Percentiles rank a stretch among this genome's conserved stretches.
Conservation (phyloP, 2,329 filamentous ascomycete genomes). For the Monosporascus sp. region DNA sequence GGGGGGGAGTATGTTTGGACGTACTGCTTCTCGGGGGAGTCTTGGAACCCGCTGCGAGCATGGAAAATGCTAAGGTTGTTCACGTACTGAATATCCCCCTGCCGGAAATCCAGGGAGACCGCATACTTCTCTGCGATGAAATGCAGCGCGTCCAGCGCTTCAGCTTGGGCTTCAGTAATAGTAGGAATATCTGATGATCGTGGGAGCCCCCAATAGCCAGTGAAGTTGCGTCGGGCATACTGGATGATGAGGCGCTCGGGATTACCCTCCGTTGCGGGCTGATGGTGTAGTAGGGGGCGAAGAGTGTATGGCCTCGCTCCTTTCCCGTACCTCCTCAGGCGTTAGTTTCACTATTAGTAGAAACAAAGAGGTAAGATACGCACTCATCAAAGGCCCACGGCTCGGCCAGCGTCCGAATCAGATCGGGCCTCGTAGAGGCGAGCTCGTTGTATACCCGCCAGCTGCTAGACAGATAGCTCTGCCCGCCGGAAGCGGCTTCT, state of each 20-base stretch:
- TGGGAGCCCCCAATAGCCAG: slow-evolving; percentile 51
- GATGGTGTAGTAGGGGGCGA: slow-evolving; percentile 52
- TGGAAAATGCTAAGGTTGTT: slow-evolving; percentile 54
- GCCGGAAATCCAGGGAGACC: slow-evolving; percentile 40
- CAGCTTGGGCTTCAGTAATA: slow-evolving; percentile 48
- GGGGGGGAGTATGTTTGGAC: too few species aligned
- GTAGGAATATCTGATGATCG: slow-evolving; percentile 51
- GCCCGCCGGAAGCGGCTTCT: slow-evolving; percentile 49
- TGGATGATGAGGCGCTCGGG: slow-evolving; percentile 55
- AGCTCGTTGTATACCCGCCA: slow-evolving; percentile 61
- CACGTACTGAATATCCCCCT: slow-evolving; percentile 49
- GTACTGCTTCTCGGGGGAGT: too few species aligned
- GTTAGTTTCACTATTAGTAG: too few species aligned
- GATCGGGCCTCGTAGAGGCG: slow-evolving; percentile 51
- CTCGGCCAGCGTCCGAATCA: slow-evolving; percentile 51
- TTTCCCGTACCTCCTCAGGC: slow-evolving; percentile 15
- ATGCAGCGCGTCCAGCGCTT: slow-evolving; percentile 48
- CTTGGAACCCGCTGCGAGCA: slow-evolving; percentile 46
- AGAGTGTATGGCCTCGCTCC: slow-evolving; percentile 37
- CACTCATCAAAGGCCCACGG: slow-evolving; percentile 48
- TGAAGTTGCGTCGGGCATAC: slow-evolving; percentile 55
- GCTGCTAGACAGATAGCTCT: slow-evolving; percentile 53
- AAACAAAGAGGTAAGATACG: too few species aligned
- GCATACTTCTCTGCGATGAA: slow-evolving; percentile 42
- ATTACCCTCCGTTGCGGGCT: slow-evolving; percentile 37